A percentile compares a stretch with the other conserved stretches of the same genome.
phyloP scores from a whole-genome alignment of 208 protist genomes.

The Leishmania major region DNA sequence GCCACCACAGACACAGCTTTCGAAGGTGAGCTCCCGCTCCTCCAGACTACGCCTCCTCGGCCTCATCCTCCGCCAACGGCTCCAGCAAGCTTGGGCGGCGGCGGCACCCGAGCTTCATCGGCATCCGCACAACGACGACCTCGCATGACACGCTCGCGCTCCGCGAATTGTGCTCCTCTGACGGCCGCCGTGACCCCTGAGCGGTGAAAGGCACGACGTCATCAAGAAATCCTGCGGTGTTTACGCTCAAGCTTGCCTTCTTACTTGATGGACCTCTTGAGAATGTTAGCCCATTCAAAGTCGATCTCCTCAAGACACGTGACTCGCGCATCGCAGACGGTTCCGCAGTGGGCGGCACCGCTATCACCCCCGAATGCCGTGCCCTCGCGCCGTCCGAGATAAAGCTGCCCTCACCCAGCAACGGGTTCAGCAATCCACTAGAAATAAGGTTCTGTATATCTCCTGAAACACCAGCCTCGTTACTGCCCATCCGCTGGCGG shows the following conservation, averaged over 20 bases:
- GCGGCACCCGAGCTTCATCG: neutral
- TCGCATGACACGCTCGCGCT: neutral
- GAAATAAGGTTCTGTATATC: neutral
- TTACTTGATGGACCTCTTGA: neutral
- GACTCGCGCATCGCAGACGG: slow-evolving; percentile 1
- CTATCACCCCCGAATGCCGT: neutral
- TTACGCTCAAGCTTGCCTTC: neutral
- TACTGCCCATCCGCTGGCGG: slow-evolving; percentile 4
- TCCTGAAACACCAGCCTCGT: slow-evolving; percentile 14
- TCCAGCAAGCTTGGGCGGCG: neutral
- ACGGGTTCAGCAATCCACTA: neutral
- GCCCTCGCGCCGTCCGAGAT: neutral
- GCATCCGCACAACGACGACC: neutral
- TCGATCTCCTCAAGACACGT: neutral
- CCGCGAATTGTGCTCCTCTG: neutral
- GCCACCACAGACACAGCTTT: neutral
- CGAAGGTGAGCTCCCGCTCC: neutral
- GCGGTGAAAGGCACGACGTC: neutral
- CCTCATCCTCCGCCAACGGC: neutral
- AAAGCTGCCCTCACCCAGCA: neutral
- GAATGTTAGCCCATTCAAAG: neutral
- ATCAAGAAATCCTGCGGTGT: neutral
- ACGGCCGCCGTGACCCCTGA: neutral
- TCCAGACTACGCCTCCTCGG: neutral
- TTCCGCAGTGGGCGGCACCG: neutral